phyloP scores from a whole-genome alignment of 208 protist genomes.

The Leishmania amazonensis region DNA sequence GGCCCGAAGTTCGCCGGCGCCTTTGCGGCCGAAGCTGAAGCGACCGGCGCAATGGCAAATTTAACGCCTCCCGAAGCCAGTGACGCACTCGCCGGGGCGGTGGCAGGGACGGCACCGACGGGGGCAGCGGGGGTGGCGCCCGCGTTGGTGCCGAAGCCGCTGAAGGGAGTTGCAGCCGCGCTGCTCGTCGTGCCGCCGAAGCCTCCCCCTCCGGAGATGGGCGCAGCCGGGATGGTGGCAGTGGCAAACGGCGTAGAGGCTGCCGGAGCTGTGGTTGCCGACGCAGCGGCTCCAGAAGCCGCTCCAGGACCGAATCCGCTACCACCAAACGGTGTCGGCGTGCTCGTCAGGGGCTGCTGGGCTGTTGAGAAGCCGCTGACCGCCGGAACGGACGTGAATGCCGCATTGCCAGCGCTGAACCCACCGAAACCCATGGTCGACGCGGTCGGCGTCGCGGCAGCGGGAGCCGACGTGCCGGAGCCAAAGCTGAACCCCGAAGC shows the following conservation, averaged over 20 bases:
- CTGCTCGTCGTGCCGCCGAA: not conserved
- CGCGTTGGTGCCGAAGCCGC: not conserved
- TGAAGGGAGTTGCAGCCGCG: not conserved
- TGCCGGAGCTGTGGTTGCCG: conserved; percentile 4
- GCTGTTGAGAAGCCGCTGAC: conserved; percentile 16
- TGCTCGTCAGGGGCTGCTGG: conserved; percentile 6
- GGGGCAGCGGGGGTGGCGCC: conserved; percentile 5
- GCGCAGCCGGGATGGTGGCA: not conserved
- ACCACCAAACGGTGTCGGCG: not conserved
- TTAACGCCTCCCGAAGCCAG: not conserved
- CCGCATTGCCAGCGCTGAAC: conserved; percentile 10
- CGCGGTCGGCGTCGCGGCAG: not conserved
- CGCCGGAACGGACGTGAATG: not conserved
- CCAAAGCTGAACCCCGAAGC: conserved; percentile 3
- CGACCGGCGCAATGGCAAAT: conserved; percentile 1
- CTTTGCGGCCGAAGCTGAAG: conserved; percentile 9
- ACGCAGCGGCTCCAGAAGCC: conserved; percentile 13
- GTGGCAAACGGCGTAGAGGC: conserved; percentile 7
- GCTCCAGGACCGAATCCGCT: conserved; percentile 29
- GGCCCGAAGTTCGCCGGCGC: conserved; percentile 9
- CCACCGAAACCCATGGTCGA: not conserved
- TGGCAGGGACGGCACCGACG: not conserved
- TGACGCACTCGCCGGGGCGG: conserved; percentile 14
- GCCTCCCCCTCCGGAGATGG: not conserved
- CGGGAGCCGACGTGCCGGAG: not conserved